Base-by-base conservation (phyloP, 2,329 filamentous ascomycete genomes). In the Daldinia sp. region DNA sequence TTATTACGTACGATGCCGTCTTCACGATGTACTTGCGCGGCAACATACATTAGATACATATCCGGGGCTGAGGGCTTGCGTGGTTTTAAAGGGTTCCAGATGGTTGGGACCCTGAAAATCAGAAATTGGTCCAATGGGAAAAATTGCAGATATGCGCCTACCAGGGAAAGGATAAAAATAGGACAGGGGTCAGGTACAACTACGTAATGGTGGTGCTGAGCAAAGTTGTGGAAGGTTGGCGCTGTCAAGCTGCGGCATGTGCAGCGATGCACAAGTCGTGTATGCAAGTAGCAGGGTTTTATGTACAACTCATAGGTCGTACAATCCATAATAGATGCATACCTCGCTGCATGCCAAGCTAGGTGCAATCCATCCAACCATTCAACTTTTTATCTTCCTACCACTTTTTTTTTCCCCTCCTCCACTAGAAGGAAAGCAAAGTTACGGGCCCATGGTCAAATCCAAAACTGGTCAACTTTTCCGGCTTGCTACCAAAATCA, bases 31-130 rank as follows among this genome's bases (percentile, higher is more conserved):
- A 51, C 46, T 51, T 18, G 51, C 46, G 64, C 61, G 59, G 53
- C 64, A 53, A 59, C 13, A 41, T 23, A 51, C 28, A 28, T 48
- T 33, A 1, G 9, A 6, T 33, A 33, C 9, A 48, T 10, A 5
- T 13, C 26, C 15, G 46, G 58, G 39, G 55, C 46, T 48, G 58
- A 56, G 28, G 41, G 50, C 50, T 65, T 51, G 59, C 62, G 60
- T 57, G 44, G 62, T 48, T 42, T 37, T 42, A 20, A 15, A 26
- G 26, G 26, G 50, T 60, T 50, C 48, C 51, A 58, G 37, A 30
- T 42, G 59, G 53, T 39, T 67, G 54, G 67, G 67, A 59, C 59
- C 63, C 56, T 60, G 62, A 66, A 60, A 18, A 55, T 58, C 30
- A 37, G 59, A 39, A 41, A 28, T 6, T 44, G 9, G 23, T 41